Evolutionary conservation across 2,329 filamentous ascomycete genomes (phyloP).

Genomic region (Ploettnerulaceae sp.): DNA sequence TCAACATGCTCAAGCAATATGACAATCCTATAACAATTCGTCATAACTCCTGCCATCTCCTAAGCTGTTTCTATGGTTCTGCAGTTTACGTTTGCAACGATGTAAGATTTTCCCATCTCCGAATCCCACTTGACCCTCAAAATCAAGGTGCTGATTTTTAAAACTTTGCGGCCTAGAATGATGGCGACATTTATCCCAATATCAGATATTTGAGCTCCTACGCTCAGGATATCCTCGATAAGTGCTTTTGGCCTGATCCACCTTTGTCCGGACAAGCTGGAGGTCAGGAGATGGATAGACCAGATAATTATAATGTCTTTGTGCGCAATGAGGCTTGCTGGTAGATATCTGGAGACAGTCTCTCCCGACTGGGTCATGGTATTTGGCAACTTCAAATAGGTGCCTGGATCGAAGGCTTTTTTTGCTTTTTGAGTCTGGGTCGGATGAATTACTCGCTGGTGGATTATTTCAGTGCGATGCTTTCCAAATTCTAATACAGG

Average conservation of each 20-base stretch:
- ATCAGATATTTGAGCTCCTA: not conserved
- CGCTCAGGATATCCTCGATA: not conserved
- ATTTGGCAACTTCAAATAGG: no score
- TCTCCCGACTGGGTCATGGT: no score
- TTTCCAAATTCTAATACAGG: no score
- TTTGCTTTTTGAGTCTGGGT: no score
- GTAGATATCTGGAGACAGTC: not conserved
- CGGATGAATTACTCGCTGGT: no score
- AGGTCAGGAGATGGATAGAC: not conserved
- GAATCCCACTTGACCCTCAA: no score
- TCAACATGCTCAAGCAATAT: not conserved
- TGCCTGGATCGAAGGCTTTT: no score
- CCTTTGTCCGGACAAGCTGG: not conserved
- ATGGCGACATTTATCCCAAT: not conserved
- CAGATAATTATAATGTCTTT: not conserved
- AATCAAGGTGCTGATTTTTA: no score
- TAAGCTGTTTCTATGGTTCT: slow-evolving; percentile 2
- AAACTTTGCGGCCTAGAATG: not conserved
- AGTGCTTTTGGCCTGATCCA: not conserved
- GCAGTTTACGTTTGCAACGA: not conserved
- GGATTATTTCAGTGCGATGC: no score
- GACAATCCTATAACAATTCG: no score
- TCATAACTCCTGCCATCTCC: not conserved
- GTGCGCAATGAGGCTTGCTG: not conserved
- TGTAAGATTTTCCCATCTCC: not conserved